Conservation (phyloP, 225 moss, liverwort and hornwort species). For the Sphagnum contortum region DNA sequence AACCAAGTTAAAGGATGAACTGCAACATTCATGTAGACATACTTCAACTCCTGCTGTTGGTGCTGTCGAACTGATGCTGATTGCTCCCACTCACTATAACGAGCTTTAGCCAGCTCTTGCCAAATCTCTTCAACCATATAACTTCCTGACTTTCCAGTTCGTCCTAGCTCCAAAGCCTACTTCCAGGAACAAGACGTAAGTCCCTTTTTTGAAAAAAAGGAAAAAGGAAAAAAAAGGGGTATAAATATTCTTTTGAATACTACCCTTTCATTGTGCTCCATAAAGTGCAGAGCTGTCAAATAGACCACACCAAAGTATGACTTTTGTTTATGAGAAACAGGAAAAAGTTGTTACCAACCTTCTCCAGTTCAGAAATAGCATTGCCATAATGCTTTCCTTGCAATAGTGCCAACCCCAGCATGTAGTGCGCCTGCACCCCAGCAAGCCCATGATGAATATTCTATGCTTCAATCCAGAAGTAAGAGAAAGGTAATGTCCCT, state of each 20-base stretch:
- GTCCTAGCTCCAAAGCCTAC: conserved; percentile 69
- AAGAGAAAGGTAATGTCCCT: too few relatives aligned
- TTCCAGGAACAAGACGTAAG: too few relatives aligned
- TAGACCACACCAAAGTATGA: too few relatives aligned
- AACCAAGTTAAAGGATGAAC: neutral
- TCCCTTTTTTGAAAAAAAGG: too few relatives aligned
- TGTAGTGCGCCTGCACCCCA: conserved; percentile 38
- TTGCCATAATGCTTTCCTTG: conserved; percentile 24
- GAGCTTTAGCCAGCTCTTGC: conserved; percentile 76
- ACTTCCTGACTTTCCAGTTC: conserved; percentile 37
- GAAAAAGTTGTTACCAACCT: conserved; percentile 2
- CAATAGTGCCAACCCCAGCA: conserved; percentile 35
- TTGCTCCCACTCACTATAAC: conserved; percentile 54
- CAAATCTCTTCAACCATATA: conserved; percentile 84
- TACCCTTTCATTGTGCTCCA: too few relatives aligned
- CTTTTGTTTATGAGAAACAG: too few relatives aligned
- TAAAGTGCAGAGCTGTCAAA: too few relatives aligned
- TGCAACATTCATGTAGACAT: neutral
- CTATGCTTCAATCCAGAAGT: neutral
- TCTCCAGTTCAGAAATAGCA: conserved; percentile 36
- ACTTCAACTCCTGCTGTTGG: conserved; percentile 52
- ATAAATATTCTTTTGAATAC: too few relatives aligned
- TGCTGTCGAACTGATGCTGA: conserved; percentile 31
- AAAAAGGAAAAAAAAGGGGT: too few relatives aligned
- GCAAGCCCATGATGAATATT: too few relatives aligned